Percentiles rank a stretch among this genome's conserved stretches.
Evolutionary conservation across 2,329 filamentous ascomycete genomes (phyloP).

Genomic region (Colletotrichum sp.): DNA sequence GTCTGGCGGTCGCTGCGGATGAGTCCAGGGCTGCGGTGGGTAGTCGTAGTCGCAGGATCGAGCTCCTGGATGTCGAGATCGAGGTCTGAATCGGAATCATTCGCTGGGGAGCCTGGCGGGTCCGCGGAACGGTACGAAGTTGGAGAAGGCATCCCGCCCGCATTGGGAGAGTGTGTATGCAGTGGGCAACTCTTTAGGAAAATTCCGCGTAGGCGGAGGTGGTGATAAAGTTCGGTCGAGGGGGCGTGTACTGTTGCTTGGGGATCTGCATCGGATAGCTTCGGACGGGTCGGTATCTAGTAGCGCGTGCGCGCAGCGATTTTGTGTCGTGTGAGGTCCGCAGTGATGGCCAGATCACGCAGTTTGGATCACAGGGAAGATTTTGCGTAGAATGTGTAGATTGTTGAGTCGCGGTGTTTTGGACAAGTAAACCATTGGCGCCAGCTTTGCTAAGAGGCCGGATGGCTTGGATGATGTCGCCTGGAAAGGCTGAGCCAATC

Average conservation of each 20-base stretch:
- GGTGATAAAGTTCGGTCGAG: conserved; percentile 15
- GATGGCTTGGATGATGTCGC: conserved; percentile 9
- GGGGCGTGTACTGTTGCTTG: conserved; percentile 15
- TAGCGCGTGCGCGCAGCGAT: not conserved
- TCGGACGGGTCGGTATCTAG: not conserved
- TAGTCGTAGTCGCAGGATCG: conserved; percentile 59
- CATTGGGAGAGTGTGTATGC: conserved; percentile 19
- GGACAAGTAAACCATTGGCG: conserved; percentile 2
- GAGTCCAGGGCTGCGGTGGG: conserved; percentile 29
- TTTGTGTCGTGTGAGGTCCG: not conserved
- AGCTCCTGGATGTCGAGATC: conserved; percentile 82
- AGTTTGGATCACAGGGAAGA: not conserved
- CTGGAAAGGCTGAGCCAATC: conserved; percentile 5
- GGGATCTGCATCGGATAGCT: conserved; percentile 20
- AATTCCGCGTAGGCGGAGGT: conserved; percentile 1
- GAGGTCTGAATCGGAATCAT: conserved; percentile 80
- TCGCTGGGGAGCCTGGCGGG: conserved; percentile 67
- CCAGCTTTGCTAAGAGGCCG: conserved; percentile 5
- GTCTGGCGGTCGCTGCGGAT: conserved; percentile 56
- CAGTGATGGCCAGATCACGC: not conserved
- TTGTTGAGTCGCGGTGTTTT: conserved; percentile 1
- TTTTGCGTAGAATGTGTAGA: not conserved
- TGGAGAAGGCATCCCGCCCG: conserved; percentile 62
- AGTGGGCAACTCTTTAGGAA: conserved; percentile 1
- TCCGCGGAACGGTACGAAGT: conserved; percentile 58